Evolutionary conservation across 2,329 filamentous ascomycete genomes (phyloP).

Genomic region (Myriosclerotinia curreyana): DNA sequence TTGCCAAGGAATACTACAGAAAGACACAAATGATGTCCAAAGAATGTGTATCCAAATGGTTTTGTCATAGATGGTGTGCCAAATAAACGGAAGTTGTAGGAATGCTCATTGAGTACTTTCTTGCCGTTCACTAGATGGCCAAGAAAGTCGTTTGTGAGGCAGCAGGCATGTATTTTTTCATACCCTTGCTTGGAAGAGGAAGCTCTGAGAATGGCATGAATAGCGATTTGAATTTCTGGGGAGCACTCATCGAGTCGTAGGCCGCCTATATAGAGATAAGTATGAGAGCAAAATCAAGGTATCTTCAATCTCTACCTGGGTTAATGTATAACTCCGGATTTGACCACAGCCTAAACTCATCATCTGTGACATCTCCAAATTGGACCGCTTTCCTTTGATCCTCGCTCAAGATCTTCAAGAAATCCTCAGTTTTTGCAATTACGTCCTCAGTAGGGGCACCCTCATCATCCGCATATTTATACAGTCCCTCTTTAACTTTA

Average conservation of each 20-base stretch:
- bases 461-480: conserved; percentile 35
- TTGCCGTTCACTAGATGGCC: conserved; percentile 35
- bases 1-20: conserved; percentile 63
- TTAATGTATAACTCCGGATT: conserved; percentile 38
- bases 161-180: conserved; percentile 34
- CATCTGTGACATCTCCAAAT: conserved; percentile 33
- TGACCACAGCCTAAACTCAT: conserved; percentile 37
- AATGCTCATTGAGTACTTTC: conserved; percentile 36
- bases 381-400: conserved; percentile 31
- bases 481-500: conserved; percentile 32
- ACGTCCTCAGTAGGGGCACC: conserved; percentile 35
- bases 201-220: conserved; percentile 33
- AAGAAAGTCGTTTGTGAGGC: conserved; percentile 36
- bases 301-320: conserved; percentile 27
- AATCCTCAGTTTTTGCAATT: conserved; percentile 24
- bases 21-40: conserved; percentile 76
- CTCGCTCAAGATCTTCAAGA: conserved; percentile 29
- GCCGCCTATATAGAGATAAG: conserved; percentile 27
- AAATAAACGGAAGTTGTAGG: conserved; percentile 36
- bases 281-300: not conserved
- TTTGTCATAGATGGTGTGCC: conserved; percentile 30
- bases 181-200: conserved; percentile 33
- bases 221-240: conserved; percentile 29
- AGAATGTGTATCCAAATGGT: conserved; percentile 43
- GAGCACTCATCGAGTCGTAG: conserved; percentile 35